Conservation (phyloP, 768 basidiomycete genomes). For the Calocybe indica region DNA sequence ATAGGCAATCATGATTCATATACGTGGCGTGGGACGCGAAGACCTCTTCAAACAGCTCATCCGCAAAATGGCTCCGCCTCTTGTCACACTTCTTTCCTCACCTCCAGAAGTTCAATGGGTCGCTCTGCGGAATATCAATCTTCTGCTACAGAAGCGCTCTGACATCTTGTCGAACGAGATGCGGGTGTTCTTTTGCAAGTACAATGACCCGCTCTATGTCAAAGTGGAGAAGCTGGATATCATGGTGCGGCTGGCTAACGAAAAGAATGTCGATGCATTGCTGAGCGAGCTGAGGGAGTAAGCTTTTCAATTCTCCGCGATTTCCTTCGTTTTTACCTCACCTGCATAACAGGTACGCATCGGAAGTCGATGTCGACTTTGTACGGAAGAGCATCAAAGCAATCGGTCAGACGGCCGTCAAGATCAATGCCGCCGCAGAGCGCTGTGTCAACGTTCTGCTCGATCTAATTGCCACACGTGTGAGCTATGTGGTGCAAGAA, state of each 20-base stretch:
- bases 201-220: conserved; percentile 98
- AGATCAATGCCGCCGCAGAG: conserved; percentile 89
- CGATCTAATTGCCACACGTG: conserved; percentile 87
- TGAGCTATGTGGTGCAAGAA: conserved; percentile 98
- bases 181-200: conserved; percentile 99
- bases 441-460: conserved; percentile 91
- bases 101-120: conserved; percentile 99
- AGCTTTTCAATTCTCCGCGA: conserved; percentile 19
- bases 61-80: conserved; percentile 95
- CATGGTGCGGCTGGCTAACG: conserved; percentile 90
- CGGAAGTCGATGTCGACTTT: conserved; percentile 98
- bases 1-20: conserved; percentile 98
- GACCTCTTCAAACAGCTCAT: conserved; percentile 82
- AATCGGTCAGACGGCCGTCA: conserved; percentile 95
- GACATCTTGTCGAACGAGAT: conserved; percentile 93
- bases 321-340: neutral
- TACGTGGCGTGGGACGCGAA: conserved; percentile 75
- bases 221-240: conserved; percentile 98
- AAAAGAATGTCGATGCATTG: conserved; percentile 90
- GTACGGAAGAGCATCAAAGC: conserved; percentile 92
- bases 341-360: conserved; percentile 65
- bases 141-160: conserved; percentile 88
- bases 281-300: conserved; percentile 95
- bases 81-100: conserved; percentile 92
- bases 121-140: conserved; percentile 92